A percentile compares a stretch with the other conserved stretches of the same genome.
Conservation (phyloP, 1,284 basidiomycete genomes). For the Trichosporon faecale region DNA sequence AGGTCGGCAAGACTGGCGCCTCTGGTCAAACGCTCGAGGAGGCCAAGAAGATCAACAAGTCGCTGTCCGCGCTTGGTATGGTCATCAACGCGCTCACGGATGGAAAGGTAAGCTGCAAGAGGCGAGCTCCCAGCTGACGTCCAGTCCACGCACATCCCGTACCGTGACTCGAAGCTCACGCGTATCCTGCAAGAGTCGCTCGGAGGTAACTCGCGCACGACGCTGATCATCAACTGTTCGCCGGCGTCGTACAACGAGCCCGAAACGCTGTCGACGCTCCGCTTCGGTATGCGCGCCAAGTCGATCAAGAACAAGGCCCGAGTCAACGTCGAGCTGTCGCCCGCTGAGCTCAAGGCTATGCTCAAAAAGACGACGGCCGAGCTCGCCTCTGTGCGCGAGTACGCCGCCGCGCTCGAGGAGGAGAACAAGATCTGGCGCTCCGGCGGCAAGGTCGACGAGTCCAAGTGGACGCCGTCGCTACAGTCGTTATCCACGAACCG, state of each 20-base stretch:
- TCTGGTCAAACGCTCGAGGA: slow-evolving; percentile 98
- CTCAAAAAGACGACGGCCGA: slow-evolving; percentile 87
- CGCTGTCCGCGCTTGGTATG: slow-evolving; percentile 95
- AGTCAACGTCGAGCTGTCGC: slow-evolving; percentile 96
- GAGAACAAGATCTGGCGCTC: slow-evolving; percentile 88
- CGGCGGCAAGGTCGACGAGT: slow-evolving; percentile 80
- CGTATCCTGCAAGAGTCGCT: slow-evolving; percentile 99
- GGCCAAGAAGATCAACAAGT: slow-evolving; percentile 99
- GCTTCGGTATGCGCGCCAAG: slow-evolving; percentile 98
- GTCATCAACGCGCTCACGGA: slow-evolving; percentile 99
- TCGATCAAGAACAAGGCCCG: slow-evolving; percentile 99
- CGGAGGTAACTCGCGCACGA: slow-evolving; percentile 97
- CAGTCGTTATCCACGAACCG: slow-evolving; percentile 5
- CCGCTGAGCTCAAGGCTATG: slow-evolving; percentile 88
- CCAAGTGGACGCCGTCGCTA: slow-evolving; percentile 68
- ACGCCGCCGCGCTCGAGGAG: slow-evolving; percentile 84
- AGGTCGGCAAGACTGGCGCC: slow-evolving; percentile 96
- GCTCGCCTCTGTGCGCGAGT: slow-evolving; percentile 76
- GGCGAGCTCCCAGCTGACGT: neutral
- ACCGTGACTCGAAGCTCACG: slow-evolving; percentile 98
- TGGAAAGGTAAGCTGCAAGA: slow-evolving; percentile 65
- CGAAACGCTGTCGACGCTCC: slow-evolving; percentile 94
- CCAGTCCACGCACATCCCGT: slow-evolving; percentile 94
- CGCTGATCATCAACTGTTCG: slow-evolving; percentile 98
- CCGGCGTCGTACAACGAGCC: slow-evolving; percentile 95